A percentile compares a stretch with the other conserved stretches of the same genome.
phyloP scores from a whole-genome alignment of 805 yeast species.

The Wickerhamiella slavikovae region DNA sequence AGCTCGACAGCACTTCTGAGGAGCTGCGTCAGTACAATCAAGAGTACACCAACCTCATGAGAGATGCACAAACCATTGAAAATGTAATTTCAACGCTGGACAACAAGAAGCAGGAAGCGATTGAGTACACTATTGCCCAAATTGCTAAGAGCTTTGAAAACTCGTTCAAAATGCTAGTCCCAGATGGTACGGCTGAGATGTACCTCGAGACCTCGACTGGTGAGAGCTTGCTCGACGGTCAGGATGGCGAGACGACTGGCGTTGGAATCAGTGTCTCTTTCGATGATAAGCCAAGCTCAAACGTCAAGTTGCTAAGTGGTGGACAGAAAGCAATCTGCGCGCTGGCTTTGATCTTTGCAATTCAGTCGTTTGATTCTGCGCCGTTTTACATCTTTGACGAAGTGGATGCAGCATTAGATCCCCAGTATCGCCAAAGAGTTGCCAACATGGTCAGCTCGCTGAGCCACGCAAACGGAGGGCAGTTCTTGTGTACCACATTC shows the following conservation, averaged over 20 bases:
- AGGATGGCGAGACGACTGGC: slow-evolving; percentile 31
- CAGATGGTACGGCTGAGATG: slow-evolving; percentile 58
- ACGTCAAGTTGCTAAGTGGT: slow-evolving; percentile 82
- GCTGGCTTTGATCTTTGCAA: slow-evolving; percentile 76
- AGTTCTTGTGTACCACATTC: slow-evolving; percentile 91
- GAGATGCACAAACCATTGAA: slow-evolving; percentile 53
- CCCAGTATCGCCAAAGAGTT: slow-evolving; percentile 76
- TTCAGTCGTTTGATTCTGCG: slow-evolving; percentile 90
- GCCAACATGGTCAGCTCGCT: slow-evolving; percentile 52
- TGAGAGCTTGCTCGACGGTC: too few relatives aligned
- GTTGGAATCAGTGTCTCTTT: slow-evolving; percentile 77
- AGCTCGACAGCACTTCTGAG: slow-evolving; percentile 46
- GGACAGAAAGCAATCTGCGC: slow-evolving; percentile 98
- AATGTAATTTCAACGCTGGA: slow-evolving; percentile 48
- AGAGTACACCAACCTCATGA: slow-evolving; percentile 48
- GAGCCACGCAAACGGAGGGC: slow-evolving; percentile 26
- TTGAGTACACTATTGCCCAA: slow-evolving; percentile 52
- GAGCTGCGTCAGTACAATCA: slow-evolving; percentile 46
- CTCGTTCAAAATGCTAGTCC: slow-evolving; percentile 65
- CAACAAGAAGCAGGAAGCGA: slow-evolving; percentile 64
- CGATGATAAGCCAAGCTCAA: slow-evolving; percentile 72
- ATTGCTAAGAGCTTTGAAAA: slow-evolving; percentile 55
- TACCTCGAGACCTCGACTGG: slow-evolving; percentile 31
- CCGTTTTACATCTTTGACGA: slow-evolving; percentile 94
- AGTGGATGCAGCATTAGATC: slow-evolving; percentile 86